Evolutionary conservation across 148 eudicot species (phyloP), one percentile per base, ranked within the genome.

Genomic region (Vaccinium corymbosum): DNA sequence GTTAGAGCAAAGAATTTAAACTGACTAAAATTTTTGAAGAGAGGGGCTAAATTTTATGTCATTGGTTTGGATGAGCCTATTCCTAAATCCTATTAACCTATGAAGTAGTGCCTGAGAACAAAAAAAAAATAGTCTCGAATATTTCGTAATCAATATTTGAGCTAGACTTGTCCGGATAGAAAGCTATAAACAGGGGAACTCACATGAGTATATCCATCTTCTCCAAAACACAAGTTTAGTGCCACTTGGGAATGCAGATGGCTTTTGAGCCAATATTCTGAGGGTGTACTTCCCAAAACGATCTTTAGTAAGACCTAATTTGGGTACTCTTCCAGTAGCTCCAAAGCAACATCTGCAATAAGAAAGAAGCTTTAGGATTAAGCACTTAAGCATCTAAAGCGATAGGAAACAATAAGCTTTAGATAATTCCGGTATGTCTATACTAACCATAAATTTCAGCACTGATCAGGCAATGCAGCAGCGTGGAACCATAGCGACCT

Each of bases 391-490:
- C 70, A 64, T 22, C 70, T 22, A n/a, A 62, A n/a, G 70, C 13
- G 6, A 64, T 19, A 59, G 22, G 64, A 19, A 20, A 59, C 10
- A n/a, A 64, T 4, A 64, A 64, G 71, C 71, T 64, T 64, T 8
- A 22, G 29, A 64, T 22, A 22, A 42, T 0, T 42, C 46, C 46
- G 13, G 2, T 22, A 64, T 2, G 32, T 64, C 32, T 25, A 22
- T 10, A 22, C 71, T 22, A n/a, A 64, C 71, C 71, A 3, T 64
- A 64, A n/a, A 64, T 64, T 64, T 64, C 71, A 14, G 71, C 71
- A 64, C 71, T 64, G 71, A 64, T 64, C 71, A 64, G 71, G 71
- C 71, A 64, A 64, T 64, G 71, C 29, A 64, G 71, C 71, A 64
- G 71, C 13, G 32, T 64, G 29, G 71, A 64, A 22, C 71, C 71